Conservation (phyloP, 1,139 yeast genomes). For the Saccharomycopsis phalli region DNA sequence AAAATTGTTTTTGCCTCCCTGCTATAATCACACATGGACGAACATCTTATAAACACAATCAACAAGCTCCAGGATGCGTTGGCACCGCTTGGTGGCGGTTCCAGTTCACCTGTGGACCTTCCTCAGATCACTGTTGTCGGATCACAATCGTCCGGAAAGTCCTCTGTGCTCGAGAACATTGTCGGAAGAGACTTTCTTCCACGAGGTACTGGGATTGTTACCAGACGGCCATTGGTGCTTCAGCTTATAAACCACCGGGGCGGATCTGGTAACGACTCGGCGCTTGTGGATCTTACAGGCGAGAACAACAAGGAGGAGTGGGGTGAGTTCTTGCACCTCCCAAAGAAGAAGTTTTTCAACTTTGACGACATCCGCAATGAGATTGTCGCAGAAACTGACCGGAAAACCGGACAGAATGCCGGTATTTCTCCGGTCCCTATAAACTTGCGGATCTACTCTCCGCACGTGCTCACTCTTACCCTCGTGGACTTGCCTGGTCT, state of each 20-base stretch:
- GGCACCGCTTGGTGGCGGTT: conserved; percentile 88
- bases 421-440: conserved; percentile 93
- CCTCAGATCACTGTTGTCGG: conserved; percentile 85
- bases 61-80: conserved; percentile 90
- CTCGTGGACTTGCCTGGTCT: conserved; percentile 96
- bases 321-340: conserved; percentile 96
- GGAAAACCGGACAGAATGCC: conserved; percentile 83
- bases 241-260: conserved; percentile 53
- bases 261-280: background rate
- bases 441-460: conserved; percentile 88
- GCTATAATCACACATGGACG: conserved; percentile 53
- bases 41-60: conserved; percentile 78
- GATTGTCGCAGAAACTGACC: conserved; percentile 88
- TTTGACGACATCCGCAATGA: conserved; percentile 89
- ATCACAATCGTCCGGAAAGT: conserved; percentile 74
- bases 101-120: conserved; percentile 71
- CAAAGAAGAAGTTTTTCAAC: conserved; percentile 78
- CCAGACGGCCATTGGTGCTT: conserved; percentile 66
- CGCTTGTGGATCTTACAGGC: conserved; percentile 18
- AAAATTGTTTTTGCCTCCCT: background rate
- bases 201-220: conserved; percentile 77
- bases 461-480: conserved; percentile 90
- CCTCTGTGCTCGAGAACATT: conserved; percentile 73
- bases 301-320: conserved; percentile 90
- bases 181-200: conserved; percentile 77